A percentile compares a stretch with the other conserved stretches of the same genome.
These are phyloP conservation scores for Moniliophthora roreri DNA, from an alignment of 1,284 basidiomycete species.

Conservation along the genomic window DNA sequence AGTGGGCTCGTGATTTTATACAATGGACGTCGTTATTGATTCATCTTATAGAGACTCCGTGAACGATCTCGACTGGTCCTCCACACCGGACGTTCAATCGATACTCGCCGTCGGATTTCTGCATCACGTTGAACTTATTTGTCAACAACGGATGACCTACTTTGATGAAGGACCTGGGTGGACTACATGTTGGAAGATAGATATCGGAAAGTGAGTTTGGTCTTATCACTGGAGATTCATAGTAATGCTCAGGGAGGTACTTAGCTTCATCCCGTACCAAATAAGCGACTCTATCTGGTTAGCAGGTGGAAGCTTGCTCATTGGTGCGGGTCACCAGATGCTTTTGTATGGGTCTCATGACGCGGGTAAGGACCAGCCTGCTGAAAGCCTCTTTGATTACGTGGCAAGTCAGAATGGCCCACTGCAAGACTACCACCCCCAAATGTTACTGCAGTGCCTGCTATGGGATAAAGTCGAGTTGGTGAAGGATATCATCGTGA, in stretches of 20 bases:
- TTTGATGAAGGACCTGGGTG: conserved; percentile 81
- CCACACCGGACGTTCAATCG: conserved; percentile 86
- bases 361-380: conserved; percentile 19
- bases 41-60: conserved; percentile 51
- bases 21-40: not conserved
- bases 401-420: conserved; percentile 84
- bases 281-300: conserved; percentile 91
- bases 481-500: conserved; percentile 79
- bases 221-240: conserved; percentile 3
- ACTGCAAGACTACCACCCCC: conserved; percentile 86
- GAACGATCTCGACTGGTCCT: conserved; percentile 87
- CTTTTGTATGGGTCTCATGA: conserved; percentile 61
- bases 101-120: conserved; percentile 86
- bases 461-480: conserved; percentile 86
- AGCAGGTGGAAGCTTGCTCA: conserved; percentile 72
- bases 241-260: conserved; percentile 9
- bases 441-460: conserved; percentile 88
- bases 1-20: conserved; percentile 38
- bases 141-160: conserved; percentile 88
- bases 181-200: conserved; percentile 73
- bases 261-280: conserved; percentile 70
- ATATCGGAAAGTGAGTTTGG: conserved; percentile 59
- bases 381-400: conserved; percentile 72
- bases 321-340: conserved; percentile 78
- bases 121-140: conserved; percentile 77